Evolutionary conservation across 2,329 filamentous ascomycete species (phyloP).

Genomic region (Fusarium staphyleae): DNA sequence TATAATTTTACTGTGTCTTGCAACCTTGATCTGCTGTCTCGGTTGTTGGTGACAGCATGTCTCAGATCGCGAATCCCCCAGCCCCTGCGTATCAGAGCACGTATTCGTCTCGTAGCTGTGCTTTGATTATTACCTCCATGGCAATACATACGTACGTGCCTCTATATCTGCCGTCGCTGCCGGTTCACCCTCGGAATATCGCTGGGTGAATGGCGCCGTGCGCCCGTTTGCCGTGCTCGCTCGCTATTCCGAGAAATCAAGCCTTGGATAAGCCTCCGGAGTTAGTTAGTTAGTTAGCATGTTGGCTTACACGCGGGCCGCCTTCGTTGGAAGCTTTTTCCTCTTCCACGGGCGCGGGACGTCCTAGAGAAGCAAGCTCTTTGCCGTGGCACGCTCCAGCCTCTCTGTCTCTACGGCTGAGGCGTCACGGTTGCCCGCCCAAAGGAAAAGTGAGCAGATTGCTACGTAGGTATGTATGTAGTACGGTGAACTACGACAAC

Average conservation of each 20-base stretch:
- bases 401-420: slow-evolving; percentile 13
- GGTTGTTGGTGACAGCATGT: slow-evolving; percentile 24
- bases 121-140: too few species aligned
- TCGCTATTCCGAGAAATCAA: too few species aligned
- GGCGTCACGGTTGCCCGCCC: slow-evolving; percentile 24
- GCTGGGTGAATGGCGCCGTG: too few species aligned
- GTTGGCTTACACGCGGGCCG: slow-evolving; percentile 19
- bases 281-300: neutral
- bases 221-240: too few species aligned
- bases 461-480: too few species aligned
- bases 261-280: too few species aligned
- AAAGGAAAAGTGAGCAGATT: slow-evolving; percentile 24
- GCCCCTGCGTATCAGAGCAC: slow-evolving; percentile 22
- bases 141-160: too few species aligned
- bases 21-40: slow-evolving; percentile 19
- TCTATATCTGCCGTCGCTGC: slow-evolving; percentile 10
- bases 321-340: slow-evolving; percentile 6
- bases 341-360: slow-evolving; percentile 10
- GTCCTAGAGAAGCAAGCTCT: neutral
- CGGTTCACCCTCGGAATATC: too few species aligned
- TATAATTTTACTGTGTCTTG: slow-evolving; percentile 8
- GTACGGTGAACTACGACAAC: slow-evolving; percentile 9
- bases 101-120: slow-evolving; percentile 1
- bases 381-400: neutral
- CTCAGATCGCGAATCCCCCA: slow-evolving; percentile 23